Conservation (phyloP, 2,329 filamentous ascomycete species). For the Blastomyces gilchristii region DNA sequence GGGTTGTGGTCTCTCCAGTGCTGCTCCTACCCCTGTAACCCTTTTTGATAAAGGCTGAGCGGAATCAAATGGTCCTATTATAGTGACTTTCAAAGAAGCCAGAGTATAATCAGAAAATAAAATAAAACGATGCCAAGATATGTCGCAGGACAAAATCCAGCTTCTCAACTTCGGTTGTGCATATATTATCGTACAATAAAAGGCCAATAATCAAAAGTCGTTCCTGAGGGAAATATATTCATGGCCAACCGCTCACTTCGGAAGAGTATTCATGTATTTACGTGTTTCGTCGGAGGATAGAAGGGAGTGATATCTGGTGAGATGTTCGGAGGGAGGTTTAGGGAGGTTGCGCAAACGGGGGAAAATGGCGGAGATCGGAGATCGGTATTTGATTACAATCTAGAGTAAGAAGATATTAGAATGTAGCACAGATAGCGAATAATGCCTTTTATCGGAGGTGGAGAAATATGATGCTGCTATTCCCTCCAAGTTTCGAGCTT, state of each 20-base stretch:
- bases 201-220: not conserved
- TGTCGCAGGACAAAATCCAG: not conserved
- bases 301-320: not conserved
- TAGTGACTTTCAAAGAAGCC: not conserved
- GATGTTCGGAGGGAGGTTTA: not conserved
- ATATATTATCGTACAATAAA: constrained; percentile 1
- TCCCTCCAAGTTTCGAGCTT: not conserved
- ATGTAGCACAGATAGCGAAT: constrained; percentile 17
- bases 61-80: not conserved
- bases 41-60: not conserved
- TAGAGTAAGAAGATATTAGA: not conserved
- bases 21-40: not conserved
- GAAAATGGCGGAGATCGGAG: not conserved
- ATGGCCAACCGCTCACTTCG: not conserved
- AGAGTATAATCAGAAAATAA: not conserved
- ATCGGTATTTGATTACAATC: not conserved
- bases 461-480: not conserved
- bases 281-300: not conserved
- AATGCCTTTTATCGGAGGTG: not conserved
- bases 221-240: not conserved
- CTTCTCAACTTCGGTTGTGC: not conserved
- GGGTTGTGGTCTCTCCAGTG: not conserved
- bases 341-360: not conserved
- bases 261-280: not conserved
- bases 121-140: not conserved